Conservation (phyloP, 257 asterid genomes). For the Cordia subcordata region DNA sequence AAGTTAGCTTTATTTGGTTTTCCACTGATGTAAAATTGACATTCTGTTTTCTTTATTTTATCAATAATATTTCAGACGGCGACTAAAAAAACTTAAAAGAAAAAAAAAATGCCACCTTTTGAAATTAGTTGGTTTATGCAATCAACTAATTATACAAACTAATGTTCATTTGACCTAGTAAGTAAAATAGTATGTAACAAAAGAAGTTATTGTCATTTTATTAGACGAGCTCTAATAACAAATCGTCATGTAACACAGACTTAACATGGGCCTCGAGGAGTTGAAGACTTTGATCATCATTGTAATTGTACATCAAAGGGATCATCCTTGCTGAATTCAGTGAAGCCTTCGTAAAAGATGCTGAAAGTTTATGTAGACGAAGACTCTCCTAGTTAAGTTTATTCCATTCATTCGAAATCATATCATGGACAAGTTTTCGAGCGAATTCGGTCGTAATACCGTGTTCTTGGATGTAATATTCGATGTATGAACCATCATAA, state of each 20-base stretch:
- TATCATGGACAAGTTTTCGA: slow-evolving; percentile 16
- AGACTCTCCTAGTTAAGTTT: slow-evolving; percentile 29
- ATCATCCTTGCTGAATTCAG: slow-evolving; percentile 37
- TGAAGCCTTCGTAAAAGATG: slow-evolving; percentile 25
- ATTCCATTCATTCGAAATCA: slow-evolving; percentile 33
- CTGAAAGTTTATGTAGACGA: slow-evolving; percentile 6
- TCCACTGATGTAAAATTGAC: too few species aligned
- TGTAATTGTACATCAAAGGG: slow-evolving; percentile 32
- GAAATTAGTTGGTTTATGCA: too few species aligned
- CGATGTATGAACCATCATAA: slow-evolving; percentile 34
- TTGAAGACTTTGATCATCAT: slow-evolving; percentile 17
- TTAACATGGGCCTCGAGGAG: slow-evolving; percentile 14
- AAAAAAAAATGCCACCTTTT: too few species aligned
- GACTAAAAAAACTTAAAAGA: too few species aligned
- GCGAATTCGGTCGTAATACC: slow-evolving; percentile 23
- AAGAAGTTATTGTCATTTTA: too few species aligned
- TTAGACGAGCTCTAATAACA: not conserved
- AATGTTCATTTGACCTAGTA: too few species aligned
- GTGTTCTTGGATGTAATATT: slow-evolving; percentile 36
- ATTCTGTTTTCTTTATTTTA: too few species aligned
- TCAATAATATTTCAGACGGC: too few species aligned
- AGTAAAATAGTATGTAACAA: too few species aligned
- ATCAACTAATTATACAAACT: too few species aligned
- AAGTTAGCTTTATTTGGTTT: too few species aligned
- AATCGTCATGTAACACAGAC: slow-evolving; percentile 3